These are phyloP conservation scores for Saccharata proteae DNA, from an alignment of 2,329 filamentous ascomycete genomes.

Conservation along the genomic window DNA sequence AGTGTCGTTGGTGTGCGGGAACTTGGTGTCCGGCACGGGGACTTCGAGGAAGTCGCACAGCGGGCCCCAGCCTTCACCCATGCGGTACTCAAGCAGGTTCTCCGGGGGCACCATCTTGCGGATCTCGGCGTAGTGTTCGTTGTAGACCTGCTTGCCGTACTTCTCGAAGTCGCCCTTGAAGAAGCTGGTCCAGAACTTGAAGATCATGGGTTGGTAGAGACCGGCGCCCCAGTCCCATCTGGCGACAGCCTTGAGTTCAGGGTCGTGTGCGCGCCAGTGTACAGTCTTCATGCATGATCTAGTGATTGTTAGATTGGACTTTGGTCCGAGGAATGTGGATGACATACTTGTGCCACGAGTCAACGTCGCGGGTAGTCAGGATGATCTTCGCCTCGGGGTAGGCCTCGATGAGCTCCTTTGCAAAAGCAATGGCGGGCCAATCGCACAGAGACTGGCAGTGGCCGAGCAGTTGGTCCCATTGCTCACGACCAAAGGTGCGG, in stretches of 20 bases:
- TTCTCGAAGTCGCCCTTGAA: constrained; percentile 56
- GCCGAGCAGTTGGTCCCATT: constrained; percentile 37
- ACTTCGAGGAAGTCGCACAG: constrained; percentile 18
- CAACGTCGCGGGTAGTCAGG: constrained; percentile 18
- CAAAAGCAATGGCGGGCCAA: constrained; percentile 18
- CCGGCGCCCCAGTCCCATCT: constrained; percentile 16
- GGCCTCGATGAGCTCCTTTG: constrained; percentile 17
- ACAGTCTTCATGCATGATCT: constrained; percentile 13
- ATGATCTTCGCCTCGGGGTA: constrained; percentile 24
- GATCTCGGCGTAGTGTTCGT: constrained; percentile 17
- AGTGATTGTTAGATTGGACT: too few species aligned
- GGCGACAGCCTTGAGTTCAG: constrained; percentile 15
- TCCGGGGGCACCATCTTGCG: constrained; percentile 14
- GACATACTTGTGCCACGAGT: constrained; percentile 18
- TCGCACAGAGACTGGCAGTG: constrained; percentile 26
- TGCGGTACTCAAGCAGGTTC: constrained; percentile 17
- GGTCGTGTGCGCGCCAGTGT: constrained; percentile 15
- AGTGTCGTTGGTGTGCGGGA: constrained; percentile 10
- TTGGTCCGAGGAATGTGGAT: too few species aligned
- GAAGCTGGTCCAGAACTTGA: constrained; percentile 57
- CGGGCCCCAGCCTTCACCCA: constrained; percentile 16
- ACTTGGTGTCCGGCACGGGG: constrained; percentile 13
- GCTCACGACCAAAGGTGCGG: constrained; percentile 30
- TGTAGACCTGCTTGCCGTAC: constrained; percentile 13
- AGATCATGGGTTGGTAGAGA: constrained; percentile 54